These are phyloP conservation scores for Colletotrichum sp. DNA, from an alignment of 2,329 filamentous ascomycete species.

Conservation along the genomic window DNA sequence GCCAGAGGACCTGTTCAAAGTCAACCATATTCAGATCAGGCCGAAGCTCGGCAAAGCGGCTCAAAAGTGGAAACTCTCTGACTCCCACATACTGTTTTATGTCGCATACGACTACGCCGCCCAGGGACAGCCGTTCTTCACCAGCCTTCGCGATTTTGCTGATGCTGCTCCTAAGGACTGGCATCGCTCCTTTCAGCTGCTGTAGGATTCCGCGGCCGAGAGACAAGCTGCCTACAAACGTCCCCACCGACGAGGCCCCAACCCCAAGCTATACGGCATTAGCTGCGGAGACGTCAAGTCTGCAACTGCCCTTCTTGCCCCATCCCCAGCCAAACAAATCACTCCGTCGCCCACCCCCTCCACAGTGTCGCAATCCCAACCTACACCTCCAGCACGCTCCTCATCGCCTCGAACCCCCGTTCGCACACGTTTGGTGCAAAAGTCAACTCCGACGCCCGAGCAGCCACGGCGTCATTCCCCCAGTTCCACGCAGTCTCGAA, in stretches of 20 bases:
- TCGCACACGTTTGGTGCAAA: not conserved
- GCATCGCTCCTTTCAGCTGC: not conserved
- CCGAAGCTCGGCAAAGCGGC: not conserved
- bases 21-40: not conserved
- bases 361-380: not conserved
- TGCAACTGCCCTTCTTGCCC: not conserved
- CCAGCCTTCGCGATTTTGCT: not conserved
- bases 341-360: not conserved
- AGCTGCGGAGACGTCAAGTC: not conserved
- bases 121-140: not conserved
- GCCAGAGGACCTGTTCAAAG: not conserved
- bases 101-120: not conserved
- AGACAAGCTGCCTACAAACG: not conserved
- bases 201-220: not conserved
- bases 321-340: not conserved
- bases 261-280: not conserved
- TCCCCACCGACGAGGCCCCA: not conserved
- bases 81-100: not conserved
- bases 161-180: not conserved
- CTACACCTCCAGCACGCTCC: not conserved
- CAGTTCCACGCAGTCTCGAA: not conserved
- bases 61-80: not conserved
- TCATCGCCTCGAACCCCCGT: not conserved
- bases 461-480: not conserved
- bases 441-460: not conserved